These are phyloP conservation scores for Umbelopsis sp. DNA, from an alignment of 192 early-diverging fungal genomes.

Conservation along the genomic window DNA sequence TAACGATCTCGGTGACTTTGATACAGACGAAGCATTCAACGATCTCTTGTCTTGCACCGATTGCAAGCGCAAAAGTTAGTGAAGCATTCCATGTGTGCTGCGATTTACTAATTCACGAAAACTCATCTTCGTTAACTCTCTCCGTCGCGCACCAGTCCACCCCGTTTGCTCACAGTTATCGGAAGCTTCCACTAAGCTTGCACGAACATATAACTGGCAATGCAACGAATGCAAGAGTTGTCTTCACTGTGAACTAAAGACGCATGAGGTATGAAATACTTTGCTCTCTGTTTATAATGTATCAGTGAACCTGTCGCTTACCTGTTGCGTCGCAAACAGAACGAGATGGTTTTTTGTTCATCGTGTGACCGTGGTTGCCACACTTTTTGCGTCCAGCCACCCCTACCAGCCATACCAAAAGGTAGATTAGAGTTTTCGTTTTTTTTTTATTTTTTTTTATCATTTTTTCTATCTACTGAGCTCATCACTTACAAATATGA, in stretches of 20 bases:
- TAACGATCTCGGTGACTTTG: conserved; percentile 27
- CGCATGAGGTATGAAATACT: conserved; percentile 40
- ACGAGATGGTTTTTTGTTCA: conserved; percentile 50
- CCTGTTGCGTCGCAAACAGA: conserved; percentile 28
- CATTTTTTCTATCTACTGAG: no score
- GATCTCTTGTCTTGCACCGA: conserved; percentile 47
- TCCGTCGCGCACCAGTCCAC: conserved; percentile 34
- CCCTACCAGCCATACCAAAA: conserved; percentile 37
- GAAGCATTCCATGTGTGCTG: not conserved
- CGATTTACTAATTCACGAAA: no score
- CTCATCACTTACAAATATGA: no score
- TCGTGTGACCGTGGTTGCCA: conserved; percentile 52
- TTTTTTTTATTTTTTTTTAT: no score
- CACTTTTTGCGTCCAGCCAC: conserved; percentile 46
- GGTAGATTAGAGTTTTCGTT: conserved; percentile 23
- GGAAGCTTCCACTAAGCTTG: conserved; percentile 34
- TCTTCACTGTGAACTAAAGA: conserved; percentile 41
- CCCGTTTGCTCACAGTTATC: conserved; percentile 41
- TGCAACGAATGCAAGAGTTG: conserved; percentile 56
- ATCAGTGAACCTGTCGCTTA: not conserved
- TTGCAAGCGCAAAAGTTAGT: conserved; percentile 52
- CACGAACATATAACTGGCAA: conserved; percentile 47
- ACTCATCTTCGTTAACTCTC: not conserved
- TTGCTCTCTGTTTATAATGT: not conserved
- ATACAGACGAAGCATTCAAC: conserved; percentile 13